Conservation (phyloP, 768 basidiomycete genomes). For the Serendipita sp. region DNA sequence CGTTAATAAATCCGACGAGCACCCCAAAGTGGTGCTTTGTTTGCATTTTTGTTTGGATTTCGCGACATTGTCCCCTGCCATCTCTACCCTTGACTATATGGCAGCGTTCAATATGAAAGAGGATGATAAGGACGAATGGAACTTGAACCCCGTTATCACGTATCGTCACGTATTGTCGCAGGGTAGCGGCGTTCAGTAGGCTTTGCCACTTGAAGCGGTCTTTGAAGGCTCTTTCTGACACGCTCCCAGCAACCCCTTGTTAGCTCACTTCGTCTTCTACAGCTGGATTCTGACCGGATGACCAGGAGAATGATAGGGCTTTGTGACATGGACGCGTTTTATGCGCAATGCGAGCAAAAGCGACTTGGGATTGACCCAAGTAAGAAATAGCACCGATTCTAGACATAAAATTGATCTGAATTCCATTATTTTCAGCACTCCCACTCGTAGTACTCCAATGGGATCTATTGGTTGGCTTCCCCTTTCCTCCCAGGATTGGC, state of each 20-base stretch:
- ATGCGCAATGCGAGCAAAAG: constrained; percentile 72
- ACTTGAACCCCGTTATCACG: constrained; percentile 52
- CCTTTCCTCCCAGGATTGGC: background rate
- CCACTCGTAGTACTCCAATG: constrained; percentile 81
- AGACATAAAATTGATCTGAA: no score
- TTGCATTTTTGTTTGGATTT: background rate
- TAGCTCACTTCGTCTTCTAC: constrained; percentile 27
- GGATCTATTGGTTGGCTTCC: constrained; percentile 35
- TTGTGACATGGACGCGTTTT: constrained; percentile 64
- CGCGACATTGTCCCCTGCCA: background rate
- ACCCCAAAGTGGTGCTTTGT: no score
- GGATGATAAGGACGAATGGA: constrained; percentile 14
- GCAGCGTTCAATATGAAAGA: background rate
- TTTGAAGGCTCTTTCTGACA: background rate
- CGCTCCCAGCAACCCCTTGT: constrained; percentile 38
- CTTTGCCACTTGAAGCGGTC: no score
- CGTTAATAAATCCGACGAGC: no score
- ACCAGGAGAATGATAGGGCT: constrained; percentile 39
- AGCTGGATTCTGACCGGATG: background rate
- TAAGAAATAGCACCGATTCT: constrained; percentile 14
- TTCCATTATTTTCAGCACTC: constrained; percentile 16
- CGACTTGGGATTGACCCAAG: constrained; percentile 45
- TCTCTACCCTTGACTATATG: background rate
- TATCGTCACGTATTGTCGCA: constrained; percentile 62
- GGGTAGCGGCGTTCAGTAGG: constrained; percentile 42